Base-by-base conservation (phyloP, 2,329 filamentous ascomycete genomes). In the Didymella segeticola region DNA sequence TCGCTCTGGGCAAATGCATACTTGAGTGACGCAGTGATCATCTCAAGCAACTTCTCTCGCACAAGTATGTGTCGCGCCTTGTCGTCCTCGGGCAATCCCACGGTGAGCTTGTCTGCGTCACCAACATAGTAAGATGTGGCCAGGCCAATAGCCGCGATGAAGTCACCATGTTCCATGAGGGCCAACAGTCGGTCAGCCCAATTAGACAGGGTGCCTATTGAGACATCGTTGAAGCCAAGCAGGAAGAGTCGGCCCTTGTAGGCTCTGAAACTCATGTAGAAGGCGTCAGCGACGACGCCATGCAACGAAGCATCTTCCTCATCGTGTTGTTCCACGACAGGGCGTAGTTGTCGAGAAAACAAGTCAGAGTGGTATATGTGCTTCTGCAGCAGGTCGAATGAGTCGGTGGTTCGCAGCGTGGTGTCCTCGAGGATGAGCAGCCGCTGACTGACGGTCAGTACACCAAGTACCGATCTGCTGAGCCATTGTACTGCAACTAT, bases 401-500 rank as follows among this genome's bases (percentile, higher is more conserved):
- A 91, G 67, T 99, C 95, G 0, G 95, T 98, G 77, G 96, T 90
- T 53, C 91, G 88, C 82, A 98, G 89, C 4, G 65, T 67, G 53
- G 86, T 85, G 72, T 99, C 95, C 75, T 99, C 96, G 3, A 99
- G 80, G 43, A 99, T 92, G 20, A 99, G 86, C 38, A 99, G 80
- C 56, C 93, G 86, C 72, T 99, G 96, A 17, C 93, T 96, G 60
- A 98, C 93, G 2, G 96, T 99, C 52, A 99, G 79, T 25, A 98
- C 88, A 1, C 90, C 90, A 46, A 99, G 79, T 0, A 99, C 93
- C 2, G 95, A 98, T 58, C 92, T 87, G 67, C 91, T 96, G 19
- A 99, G 81, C 96, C 95, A 99, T 71, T 99, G 95, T 3, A 98
- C 90, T 1, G 93, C 92, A 53, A 96, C 95, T 60, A 99, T 96